Evolutionary conservation across 495 filamentous ascomycete genomes (phyloP), one percentile per base, ranked within the genome.

Genomic region (Massariosphaeria phaeospora): DNA sequence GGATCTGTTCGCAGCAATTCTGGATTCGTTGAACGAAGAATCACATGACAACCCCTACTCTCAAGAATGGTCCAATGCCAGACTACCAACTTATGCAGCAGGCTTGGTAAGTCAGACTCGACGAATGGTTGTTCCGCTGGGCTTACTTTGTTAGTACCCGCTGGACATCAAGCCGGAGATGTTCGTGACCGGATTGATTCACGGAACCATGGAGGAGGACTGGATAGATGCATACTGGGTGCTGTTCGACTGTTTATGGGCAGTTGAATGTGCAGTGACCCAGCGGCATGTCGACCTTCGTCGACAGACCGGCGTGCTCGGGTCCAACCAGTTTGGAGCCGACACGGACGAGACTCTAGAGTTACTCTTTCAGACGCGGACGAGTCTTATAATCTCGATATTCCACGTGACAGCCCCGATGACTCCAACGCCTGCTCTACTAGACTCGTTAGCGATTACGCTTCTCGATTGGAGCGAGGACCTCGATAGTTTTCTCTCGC

Each of bases 141-240:
- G 25, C 53, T 62, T 41, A 62, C n/a, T 25, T 30, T 20, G 0
- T 11, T 21, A 62, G 59, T 63, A 63, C 39, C 59, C 59, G 20
- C 29, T 63, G 13, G 49, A 58, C 11, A 54, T 63, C n/a, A 31
- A 43, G 13, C 53, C 59, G 4, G 59, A 63, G 21, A 55, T 30
- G 1, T 63, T 63, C 29, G 43, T 63, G 5, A 42, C 49, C 5
- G 23, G 35, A 24, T 43, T 63, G 8, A 45, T 63, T 26, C 53
- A 58, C 26, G 59, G 53, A 6, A 53, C 43, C 2, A 48, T 45
- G 42, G 54, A 63, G 25, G 53, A 57, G 35, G 54, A 57, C 36
- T 63, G 59, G 59, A 55, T 58, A 10, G 48, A 63, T 49, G 54
- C 54, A 10, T 63, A 58, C 29, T 63, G 53, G 59, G 44, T 58